A percentile compares a stretch with the other conserved stretches of the same genome.
Conservation (phyloP, 2,329 filamentous ascomycete genomes). For the Tetracladium maxilliforme region DNA sequence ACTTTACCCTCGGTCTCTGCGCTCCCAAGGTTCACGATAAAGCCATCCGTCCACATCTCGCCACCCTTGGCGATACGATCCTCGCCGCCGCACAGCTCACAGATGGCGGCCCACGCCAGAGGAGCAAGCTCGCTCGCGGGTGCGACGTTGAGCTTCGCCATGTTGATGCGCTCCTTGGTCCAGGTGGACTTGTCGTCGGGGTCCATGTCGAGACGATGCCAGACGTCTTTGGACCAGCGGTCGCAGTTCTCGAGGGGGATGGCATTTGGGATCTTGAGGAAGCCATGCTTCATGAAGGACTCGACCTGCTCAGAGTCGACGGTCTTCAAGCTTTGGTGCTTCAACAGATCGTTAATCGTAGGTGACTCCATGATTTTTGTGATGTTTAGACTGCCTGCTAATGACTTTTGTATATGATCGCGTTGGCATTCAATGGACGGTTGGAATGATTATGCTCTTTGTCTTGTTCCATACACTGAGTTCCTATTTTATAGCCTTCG, state of each 20-base stretch:
- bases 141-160: slow-evolving; percentile 44
- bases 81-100: slow-evolving; percentile 50
- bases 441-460: too few species aligned
- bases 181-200: slow-evolving; percentile 50
- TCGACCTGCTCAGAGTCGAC: slow-evolving; percentile 31
- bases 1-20: slow-evolving; percentile 32
- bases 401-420: too few species aligned
- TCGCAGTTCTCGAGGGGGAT: slow-evolving; percentile 31
- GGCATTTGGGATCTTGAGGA: slow-evolving; percentile 34
- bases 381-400: too few species aligned
- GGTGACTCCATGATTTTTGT: too few species aligned
- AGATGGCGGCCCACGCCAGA: slow-evolving; percentile 51
- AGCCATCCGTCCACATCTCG: slow-evolving; percentile 47
- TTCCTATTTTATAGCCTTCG: too few species aligned
- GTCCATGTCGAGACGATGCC: slow-evolving; percentile 51
- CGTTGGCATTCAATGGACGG: too few species aligned
- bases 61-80: slow-evolving; percentile 31
- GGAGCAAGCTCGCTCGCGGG: slow-evolving; percentile 42
- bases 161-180: slow-evolving; percentile 45
- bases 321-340: too few species aligned
- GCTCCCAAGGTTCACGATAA: slow-evolving; percentile 57
- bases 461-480: too few species aligned
- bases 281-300: slow-evolving; percentile 40
- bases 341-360: too few species aligned
- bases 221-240: slow-evolving; percentile 33